Evolutionary conservation across 345 rosid genomes (phyloP).

Genomic region (Hibiscus tridactylites): DNA sequence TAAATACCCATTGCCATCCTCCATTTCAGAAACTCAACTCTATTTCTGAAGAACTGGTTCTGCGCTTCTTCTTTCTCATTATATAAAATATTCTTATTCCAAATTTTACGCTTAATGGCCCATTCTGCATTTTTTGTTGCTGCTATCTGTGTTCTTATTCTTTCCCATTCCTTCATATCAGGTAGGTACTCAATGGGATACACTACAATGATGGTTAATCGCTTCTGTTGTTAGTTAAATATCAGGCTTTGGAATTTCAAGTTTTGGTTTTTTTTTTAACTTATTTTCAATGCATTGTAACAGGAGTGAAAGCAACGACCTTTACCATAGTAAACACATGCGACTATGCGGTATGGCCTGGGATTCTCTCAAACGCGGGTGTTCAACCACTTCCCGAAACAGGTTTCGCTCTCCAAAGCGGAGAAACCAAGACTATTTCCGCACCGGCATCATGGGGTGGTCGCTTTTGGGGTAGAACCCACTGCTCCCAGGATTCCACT

Average conservation of each 20-base stretch:
- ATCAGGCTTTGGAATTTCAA: background rate
- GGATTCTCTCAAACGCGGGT: slow-evolving; percentile 9
- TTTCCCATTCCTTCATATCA: background rate
- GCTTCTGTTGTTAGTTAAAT: background rate
- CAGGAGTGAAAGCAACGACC: background rate
- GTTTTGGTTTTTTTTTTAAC: background rate
- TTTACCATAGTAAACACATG: background rate
- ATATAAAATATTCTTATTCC: background rate
- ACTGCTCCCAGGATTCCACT: background rate
- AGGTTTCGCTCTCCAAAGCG: background rate
- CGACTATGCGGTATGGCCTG: slow-evolving; percentile 57
- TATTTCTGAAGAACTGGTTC: background rate
- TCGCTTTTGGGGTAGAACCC: background rate
- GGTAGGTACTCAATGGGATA: background rate
- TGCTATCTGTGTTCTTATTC: background rate
- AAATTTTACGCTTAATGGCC: background rate
- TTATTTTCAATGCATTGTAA: background rate
- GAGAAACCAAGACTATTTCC: background rate
- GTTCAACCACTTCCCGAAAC: background rate
- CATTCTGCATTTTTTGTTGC: background rate
- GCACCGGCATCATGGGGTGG: background rate
- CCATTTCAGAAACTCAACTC: background rate
- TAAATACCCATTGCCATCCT: background rate
- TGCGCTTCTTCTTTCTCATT: background rate
- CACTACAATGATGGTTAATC: background rate